Evolutionary conservation across 768 basidiomycete genomes (phyloP).

Genomic region (Strobilomyces dryophilus): DNA sequence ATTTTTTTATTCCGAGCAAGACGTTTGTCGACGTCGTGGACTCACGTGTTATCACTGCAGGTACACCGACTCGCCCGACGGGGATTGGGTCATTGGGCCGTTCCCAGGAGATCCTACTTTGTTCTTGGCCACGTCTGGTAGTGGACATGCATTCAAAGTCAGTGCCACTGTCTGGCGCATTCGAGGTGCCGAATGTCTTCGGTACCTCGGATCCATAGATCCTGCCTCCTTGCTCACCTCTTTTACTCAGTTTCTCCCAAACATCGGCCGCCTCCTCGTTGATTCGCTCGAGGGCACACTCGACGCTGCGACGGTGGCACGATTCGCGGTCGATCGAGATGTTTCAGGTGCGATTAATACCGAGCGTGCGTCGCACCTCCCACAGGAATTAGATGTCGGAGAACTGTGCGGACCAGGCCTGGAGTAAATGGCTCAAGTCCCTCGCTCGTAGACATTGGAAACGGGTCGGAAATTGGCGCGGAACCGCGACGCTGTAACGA

Average conservation of each 20-base stretch:
- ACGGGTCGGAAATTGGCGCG: no score
- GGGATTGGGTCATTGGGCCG: constrained; percentile 87
- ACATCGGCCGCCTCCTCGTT: constrained; percentile 72
- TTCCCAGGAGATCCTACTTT: constrained; percentile 54
- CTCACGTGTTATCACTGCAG: constrained; percentile 35
- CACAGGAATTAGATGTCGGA: constrained; percentile 40
- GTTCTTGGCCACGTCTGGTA: constrained; percentile 82
- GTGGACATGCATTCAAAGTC: constrained; percentile 87
- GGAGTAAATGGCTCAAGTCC: background rate
- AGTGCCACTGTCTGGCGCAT: background rate
- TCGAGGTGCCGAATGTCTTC: background rate
- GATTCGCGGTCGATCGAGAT: constrained; percentile 62
- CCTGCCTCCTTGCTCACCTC: background rate
- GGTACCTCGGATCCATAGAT: background rate
- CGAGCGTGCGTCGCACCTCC: constrained; percentile 12
- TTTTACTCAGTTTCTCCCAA: constrained; percentile 73
- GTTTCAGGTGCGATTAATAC: constrained; percentile 17
- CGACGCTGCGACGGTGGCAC: constrained; percentile 43
- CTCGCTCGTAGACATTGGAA: no score
- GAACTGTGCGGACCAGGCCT: constrained; percentile 44
- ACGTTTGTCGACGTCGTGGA: background rate
- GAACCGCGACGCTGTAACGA: no score
- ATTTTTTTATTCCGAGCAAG: background rate
- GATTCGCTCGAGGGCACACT: constrained; percentile 67
- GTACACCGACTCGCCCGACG: constrained; percentile 87